phyloP scores from a whole-genome alignment of 495 filamentous ascomycete species.

The Chaetomium cochliodes region DNA sequence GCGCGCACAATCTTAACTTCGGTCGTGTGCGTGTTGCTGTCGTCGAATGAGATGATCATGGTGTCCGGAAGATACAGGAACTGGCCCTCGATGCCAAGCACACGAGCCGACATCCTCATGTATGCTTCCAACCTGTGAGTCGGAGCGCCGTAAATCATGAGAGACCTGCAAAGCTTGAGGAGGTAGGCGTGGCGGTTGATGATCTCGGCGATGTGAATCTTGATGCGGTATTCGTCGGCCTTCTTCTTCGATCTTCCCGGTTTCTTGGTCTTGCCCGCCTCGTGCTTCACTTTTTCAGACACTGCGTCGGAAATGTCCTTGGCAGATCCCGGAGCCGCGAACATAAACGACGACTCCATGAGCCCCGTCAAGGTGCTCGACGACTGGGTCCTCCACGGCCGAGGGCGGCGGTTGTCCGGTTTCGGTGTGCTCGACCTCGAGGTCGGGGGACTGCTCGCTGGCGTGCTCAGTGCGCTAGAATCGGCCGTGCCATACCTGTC shows the following conservation, averaged over 20 bases:
- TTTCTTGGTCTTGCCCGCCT: conserved; percentile 39
- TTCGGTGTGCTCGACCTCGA: conserved; percentile 59
- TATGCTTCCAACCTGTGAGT: conserved; percentile 78
- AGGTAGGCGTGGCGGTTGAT: conserved; percentile 81
- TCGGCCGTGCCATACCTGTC: conserved; percentile 22
- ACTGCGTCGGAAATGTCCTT: conserved; percentile 35
- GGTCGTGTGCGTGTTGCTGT: conserved; percentile 82
- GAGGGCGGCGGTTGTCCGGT: conserved; percentile 45
- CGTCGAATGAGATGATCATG: conserved; percentile 96
- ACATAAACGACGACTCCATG: conserved; percentile 54
- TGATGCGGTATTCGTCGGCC: conserved; percentile 75
- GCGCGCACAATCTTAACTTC: conserved; percentile 86
- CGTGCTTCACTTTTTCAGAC: conserved; percentile 38
- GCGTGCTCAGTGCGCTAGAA: conserved; percentile 35
- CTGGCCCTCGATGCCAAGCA: conserved; percentile 86
- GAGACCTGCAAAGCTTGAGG: conserved; percentile 75
- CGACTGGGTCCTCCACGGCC: conserved; percentile 42
- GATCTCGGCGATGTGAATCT: conserved; percentile 82
- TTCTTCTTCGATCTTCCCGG: conserved; percentile 41
- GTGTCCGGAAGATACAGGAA: conserved; percentile 91
- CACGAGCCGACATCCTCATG: conserved; percentile 84
- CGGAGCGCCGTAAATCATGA: conserved; percentile 83
- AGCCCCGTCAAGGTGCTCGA: conserved; percentile 53
- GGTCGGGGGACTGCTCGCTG: conserved; percentile 32
- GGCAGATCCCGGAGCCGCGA: conserved; percentile 36